Base-by-base conservation (phyloP, 2,329 filamentous ascomycete genomes). In the Sporothrix dimorphospora region DNA sequence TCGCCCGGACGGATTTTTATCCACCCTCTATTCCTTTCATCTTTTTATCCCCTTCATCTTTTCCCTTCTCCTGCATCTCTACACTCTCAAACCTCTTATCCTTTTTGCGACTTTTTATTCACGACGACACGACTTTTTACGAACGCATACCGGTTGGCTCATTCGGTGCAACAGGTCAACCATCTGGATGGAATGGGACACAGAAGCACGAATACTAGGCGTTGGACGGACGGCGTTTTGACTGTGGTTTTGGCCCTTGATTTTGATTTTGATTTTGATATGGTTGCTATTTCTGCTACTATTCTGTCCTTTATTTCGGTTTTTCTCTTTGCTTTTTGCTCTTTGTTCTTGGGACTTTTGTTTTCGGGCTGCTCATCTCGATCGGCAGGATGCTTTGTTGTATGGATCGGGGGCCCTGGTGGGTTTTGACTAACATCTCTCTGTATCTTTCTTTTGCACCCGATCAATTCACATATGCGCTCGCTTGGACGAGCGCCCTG, bases 101-200 rank as follows among this genome's bases (percentile, higher is more conserved):
- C 8, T 45, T 42, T n/a, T 73, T 66, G 16, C 42, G n/a, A 34
- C 49, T 30, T 69, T 55, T 12, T 59, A 21, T 70, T 70, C 21
- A 70, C n/a, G 72, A 73, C 34, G 71, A 71, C 63, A 71, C 19
- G 71, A 74, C 61, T n/a, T 16, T 69, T 73, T 19, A 69, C 38
- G 68, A 69, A 27, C 40, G 73, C 73, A 74, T 74, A 49, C 63
- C 19, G 71, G 30, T 21, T 34, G 61, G 24, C 49, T 69, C 45
- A 66, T 57, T 27, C 16, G 69, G 49, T 61, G 24, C 27, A 24
- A 45, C 27, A 38, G 34, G 42, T 12, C 45, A 3, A 53, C 42
- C 66, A 21, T 21, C 38, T 8, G 5, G 45, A 27, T 14, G 59
- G 45, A 45, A 65, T 55, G 61, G 63, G 53, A 38, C 69, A 57